These are phyloP conservation scores for Xylaria nigripes DNA, from an alignment of 495 filamentous ascomycete genomes.

Conservation along the genomic window DNA sequence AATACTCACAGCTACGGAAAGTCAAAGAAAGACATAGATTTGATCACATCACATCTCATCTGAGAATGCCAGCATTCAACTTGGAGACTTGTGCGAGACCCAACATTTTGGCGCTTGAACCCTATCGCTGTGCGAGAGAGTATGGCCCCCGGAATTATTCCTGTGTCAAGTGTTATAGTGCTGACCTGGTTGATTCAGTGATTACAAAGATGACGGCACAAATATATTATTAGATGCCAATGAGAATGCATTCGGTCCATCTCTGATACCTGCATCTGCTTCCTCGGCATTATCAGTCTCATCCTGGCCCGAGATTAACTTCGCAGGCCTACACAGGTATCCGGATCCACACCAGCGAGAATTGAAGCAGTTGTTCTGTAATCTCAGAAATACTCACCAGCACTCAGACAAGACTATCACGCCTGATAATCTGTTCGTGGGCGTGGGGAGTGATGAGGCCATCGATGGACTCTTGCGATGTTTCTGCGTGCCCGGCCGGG, in stretches of 20 bases:
- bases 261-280: constrained; percentile 28
- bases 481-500: constrained; percentile 80
- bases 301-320: constrained; percentile 48
- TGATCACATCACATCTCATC: not conserved
- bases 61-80: constrained; percentile 53
- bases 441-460: constrained; percentile 91
- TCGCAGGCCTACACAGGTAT: constrained; percentile 80
- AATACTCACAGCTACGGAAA: not conserved
- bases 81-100: constrained; percentile 71
- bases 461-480: constrained; percentile 88
- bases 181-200: constrained; percentile 46
- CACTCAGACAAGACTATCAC: constrained; percentile 68
- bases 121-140: constrained; percentile 81
- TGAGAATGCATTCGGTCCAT: constrained; percentile 91
- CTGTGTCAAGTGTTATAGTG: not conserved
- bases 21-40: not conserved
- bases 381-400: constrained; percentile 74
- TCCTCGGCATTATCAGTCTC: constrained; percentile 16
- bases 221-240: constrained; percentile 97
- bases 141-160: constrained; percentile 38
- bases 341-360: constrained; percentile 89
- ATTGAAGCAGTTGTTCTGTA: constrained; percentile 80
- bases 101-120: constrained; percentile 75
- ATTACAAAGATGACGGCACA: constrained; percentile 97
- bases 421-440: constrained; percentile 82